A percentile compares a stretch with the other conserved stretches of the same genome.
Evolutionary conservation across 371 early-diverging fungal species (phyloP).

Genomic region (Choanephora cucurbitarum): DNA sequence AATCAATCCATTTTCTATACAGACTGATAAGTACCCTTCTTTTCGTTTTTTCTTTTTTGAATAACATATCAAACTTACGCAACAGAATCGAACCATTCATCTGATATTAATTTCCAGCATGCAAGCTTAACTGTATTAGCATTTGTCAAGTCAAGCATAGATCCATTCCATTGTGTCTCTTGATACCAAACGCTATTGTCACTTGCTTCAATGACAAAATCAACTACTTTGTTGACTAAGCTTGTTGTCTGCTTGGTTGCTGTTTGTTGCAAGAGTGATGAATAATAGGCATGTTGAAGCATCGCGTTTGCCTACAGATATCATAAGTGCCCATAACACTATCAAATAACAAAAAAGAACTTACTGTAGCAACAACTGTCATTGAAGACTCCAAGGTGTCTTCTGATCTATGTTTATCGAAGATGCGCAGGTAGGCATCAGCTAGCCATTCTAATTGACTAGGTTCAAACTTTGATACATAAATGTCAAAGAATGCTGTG

Average conservation of each 20-base stretch:
- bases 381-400: slow-evolving; percentile 12
- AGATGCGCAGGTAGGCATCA: not conserved
- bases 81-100: slow-evolving; percentile 60
- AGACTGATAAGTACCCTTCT: slow-evolving; percentile 7
- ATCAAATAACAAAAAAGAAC: not conserved
- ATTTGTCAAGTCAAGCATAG: slow-evolving; percentile 26
- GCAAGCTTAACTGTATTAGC: slow-evolving; percentile 42
- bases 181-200: slow-evolving; percentile 2
- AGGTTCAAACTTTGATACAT: slow-evolving; percentile 28
- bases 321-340: too few species aligned
- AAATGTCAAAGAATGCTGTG: slow-evolving; percentile 43
- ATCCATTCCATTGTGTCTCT: slow-evolving; percentile 46
- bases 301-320: slow-evolving; percentile 33
- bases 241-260: slow-evolving; percentile 6
- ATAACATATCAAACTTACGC: slow-evolving; percentile 31
- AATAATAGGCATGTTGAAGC: slow-evolving; percentile 41
- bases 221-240: slow-evolving; percentile 25
- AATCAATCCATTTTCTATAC: slow-evolving; percentile 29
- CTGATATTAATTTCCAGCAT: slow-evolving; percentile 55
- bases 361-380: slow-evolving; percentile 12
- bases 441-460: slow-evolving; percentile 20
- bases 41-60: not conserved
- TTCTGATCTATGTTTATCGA: not conserved
- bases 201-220: slow-evolving; percentile 22
- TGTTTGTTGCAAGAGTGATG: slow-evolving; percentile 5